These are phyloP conservation scores for Triglochin maritima DNA, from an alignment of 106 monocot genomes.

Conservation along the genomic window DNA sequence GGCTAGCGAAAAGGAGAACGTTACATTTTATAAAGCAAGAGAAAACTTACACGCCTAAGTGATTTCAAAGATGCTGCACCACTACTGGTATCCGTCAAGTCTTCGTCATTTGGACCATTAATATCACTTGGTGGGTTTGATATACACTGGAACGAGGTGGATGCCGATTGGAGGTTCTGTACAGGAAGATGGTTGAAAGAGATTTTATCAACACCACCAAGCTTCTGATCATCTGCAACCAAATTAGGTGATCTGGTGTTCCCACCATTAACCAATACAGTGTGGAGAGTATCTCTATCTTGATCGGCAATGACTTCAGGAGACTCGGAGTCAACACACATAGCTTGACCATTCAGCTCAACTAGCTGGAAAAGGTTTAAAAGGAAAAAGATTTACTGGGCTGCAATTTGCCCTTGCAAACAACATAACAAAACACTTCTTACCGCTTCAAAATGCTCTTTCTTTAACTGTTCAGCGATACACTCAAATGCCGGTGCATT, in stretches of 20 bases:
- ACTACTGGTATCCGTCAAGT: too few species aligned
- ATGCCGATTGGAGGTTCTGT: too few species aligned
- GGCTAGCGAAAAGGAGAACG: not conserved
- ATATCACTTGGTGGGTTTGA: too few species aligned
- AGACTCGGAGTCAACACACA: not conserved
- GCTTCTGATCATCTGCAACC: too few species aligned
- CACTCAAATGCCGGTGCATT: conserved; percentile 55
- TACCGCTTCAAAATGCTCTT: conserved; percentile 37
- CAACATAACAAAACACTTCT: not conserved
- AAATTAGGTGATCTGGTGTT: too few species aligned
- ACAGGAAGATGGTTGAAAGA: too few species aligned
- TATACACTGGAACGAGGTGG: too few species aligned
- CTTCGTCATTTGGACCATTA: too few species aligned
- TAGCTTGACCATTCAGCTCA: not conserved
- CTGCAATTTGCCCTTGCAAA: not conserved
- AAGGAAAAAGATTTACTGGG: not conserved
- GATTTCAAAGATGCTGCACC: not conserved
- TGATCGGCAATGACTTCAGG: not conserved
- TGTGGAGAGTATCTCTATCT: not conserved
- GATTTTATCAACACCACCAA: too few species aligned
- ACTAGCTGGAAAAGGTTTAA: not conserved
- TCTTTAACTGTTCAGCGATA: conserved; percentile 50
- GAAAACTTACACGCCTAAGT: not conserved
- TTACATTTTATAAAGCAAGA: too few species aligned
- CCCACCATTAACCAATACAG: too few species aligned